Conservation (phyloP, 139 green algal genomes). For the Trebouxia sp. region DNA sequence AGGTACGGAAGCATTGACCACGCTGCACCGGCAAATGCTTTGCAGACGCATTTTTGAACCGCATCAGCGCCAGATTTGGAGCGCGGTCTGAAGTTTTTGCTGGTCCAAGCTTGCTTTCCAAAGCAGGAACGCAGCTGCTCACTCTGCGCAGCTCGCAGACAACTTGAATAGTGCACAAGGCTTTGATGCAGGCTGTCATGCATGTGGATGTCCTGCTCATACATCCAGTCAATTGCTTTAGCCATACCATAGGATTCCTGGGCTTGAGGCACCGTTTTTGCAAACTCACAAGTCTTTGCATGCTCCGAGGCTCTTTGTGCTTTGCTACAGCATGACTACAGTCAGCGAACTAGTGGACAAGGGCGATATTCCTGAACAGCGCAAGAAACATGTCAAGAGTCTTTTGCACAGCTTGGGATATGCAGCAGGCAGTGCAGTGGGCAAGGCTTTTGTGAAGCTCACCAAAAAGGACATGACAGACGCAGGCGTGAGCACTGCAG, state of each 20-base stretch:
- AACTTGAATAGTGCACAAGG: neutral
- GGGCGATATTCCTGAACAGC: neutral
- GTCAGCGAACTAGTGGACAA: neutral
- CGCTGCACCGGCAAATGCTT: conserved; percentile 3
- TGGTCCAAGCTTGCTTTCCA: neutral
- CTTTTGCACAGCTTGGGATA: neutral
- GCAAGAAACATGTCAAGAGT: neutral
- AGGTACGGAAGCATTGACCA: neutral
- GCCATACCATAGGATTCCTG: neutral
- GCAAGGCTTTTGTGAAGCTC: neutral
- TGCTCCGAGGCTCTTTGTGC: neutral
- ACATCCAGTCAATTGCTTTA: neutral
- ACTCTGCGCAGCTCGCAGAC: neutral
- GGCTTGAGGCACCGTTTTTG: neutral
- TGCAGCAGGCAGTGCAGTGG: neutral
- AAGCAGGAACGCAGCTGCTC: conserved; percentile 2
- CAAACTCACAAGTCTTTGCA: neutral
- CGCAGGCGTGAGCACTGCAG: neutral
- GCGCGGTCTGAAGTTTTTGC: neutral
- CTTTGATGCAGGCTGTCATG: neutral
- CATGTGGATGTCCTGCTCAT: conserved; percentile 5
- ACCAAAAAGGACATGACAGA: neutral
- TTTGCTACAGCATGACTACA: conserved; percentile 6
- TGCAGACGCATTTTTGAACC: neutral
- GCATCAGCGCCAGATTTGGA: conserved; percentile 6